Conservation (phyloP, 31 red algal species). For the Odonthalia washingtoniensis region DNA sequence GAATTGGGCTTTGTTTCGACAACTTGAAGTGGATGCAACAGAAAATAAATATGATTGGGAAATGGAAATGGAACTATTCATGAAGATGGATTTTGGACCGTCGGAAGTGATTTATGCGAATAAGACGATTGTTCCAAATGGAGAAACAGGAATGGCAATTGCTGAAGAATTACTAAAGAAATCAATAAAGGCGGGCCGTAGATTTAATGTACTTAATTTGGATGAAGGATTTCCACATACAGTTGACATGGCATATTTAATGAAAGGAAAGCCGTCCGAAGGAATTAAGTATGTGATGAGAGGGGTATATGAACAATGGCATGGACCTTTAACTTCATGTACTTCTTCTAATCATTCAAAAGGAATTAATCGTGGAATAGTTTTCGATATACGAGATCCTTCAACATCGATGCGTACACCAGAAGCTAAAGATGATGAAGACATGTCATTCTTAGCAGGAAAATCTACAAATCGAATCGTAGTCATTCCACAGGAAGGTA, state of each 20-base stretch:
- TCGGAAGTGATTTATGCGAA: slow-evolving; percentile 15
- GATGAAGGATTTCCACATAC: slow-evolving; percentile 30
- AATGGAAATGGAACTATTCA: slow-evolving; percentile 29
- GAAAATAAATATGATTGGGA: slow-evolving; percentile 27
- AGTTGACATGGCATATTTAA: background rate
- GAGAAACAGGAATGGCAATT: background rate
- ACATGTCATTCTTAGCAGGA: slow-evolving; percentile 31
- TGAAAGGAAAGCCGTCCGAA: background rate
- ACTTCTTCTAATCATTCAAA: background rate
- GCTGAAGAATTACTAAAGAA: slow-evolving; percentile 13
- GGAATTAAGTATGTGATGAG: background rate
- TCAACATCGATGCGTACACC: slow-evolving; percentile 36
- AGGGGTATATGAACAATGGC: slow-evolving; percentile 56
- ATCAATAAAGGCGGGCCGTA: background rate
- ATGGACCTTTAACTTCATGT: slow-evolving; percentile 32
- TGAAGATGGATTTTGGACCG: slow-evolving; percentile 55
- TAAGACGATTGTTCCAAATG: background rate
- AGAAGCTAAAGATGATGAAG: background rate
- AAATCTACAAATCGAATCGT: slow-evolving; percentile 1
- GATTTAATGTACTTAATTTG: slow-evolving; percentile 46
- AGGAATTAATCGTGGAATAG: slow-evolving; percentile 28
- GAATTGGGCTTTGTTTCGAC: background rate
- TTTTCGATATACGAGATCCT: slow-evolving; percentile 40
- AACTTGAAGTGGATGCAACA: background rate
- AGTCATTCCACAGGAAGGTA: background rate